Evolutionary conservation across 495 filamentous ascomycete species (phyloP).

Genomic region (Thermothielavioides terrestris): DNA sequence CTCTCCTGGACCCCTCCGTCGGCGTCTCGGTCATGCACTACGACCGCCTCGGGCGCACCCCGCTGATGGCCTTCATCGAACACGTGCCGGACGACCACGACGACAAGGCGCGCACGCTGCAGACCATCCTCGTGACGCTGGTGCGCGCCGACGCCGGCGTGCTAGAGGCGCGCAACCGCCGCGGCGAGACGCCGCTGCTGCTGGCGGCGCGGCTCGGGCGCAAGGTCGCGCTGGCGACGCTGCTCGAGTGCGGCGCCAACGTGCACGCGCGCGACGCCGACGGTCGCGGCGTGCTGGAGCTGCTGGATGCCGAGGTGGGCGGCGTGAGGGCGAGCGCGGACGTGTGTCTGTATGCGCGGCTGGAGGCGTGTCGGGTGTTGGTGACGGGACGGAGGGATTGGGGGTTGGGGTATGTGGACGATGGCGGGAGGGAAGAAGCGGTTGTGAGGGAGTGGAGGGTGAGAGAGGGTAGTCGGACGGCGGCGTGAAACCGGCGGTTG

Average conservation of each 20-base stretch:
- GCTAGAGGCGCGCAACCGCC: slow-evolving; percentile 35
- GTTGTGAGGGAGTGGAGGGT: slow-evolving; percentile 14
- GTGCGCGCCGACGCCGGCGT: slow-evolving; percentile 23
- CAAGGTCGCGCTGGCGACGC: slow-evolving; percentile 34
- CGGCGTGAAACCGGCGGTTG: background rate
- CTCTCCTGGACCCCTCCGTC: slow-evolving; percentile 27
- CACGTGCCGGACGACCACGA: slow-evolving; percentile 36
- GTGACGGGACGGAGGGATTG: slow-evolving; percentile 25
- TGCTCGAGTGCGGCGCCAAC: slow-evolving; percentile 37
- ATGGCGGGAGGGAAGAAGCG: background rate
- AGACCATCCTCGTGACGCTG: slow-evolving; percentile 25
- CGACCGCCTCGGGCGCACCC: slow-evolving; percentile 33
- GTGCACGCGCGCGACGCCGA: slow-evolving; percentile 34
- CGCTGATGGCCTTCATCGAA: slow-evolving; percentile 39
- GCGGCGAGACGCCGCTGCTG: slow-evolving; percentile 40
- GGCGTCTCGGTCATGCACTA: slow-evolving; percentile 40
- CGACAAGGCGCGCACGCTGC: slow-evolving; percentile 29
- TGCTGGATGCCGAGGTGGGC: slow-evolving; percentile 23
- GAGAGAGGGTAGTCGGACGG: background rate
- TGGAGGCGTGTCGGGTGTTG: slow-evolving; percentile 26
- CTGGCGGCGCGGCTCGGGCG: slow-evolving; percentile 36
- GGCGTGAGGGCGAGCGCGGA: slow-evolving; percentile 9
- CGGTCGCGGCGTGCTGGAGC: slow-evolving; percentile 30
- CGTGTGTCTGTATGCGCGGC: slow-evolving; percentile 20
- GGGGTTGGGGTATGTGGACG: slow-evolving; percentile 7